These are phyloP conservation scores for Diplogelasinospora grovesii DNA, from an alignment of 495 filamentous ascomycete genomes.

Conservation along the genomic window DNA sequence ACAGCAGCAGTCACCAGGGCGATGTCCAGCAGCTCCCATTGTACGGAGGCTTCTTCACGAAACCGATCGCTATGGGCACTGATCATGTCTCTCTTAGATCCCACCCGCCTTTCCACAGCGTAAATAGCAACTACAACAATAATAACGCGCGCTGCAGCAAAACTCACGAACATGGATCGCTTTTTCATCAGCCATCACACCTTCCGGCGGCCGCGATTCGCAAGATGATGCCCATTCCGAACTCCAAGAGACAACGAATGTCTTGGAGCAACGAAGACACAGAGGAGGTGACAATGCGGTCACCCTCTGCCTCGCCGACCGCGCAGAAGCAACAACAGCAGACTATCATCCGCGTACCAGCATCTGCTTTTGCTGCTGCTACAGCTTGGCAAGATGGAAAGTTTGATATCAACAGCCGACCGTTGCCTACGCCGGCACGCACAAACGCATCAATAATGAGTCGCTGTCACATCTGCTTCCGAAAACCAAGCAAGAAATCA, in stretches of 20 bases:
- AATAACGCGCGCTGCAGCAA: slow-evolving; percentile 5
- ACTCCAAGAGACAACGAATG: slow-evolving; percentile 25
- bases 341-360: no score
- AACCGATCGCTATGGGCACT: background rate
- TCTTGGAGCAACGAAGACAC: slow-evolving; percentile 6
- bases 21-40: slow-evolving; percentile 19
- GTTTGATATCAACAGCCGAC: slow-evolving; percentile 2
- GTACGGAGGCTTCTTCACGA: slow-evolving; percentile 18
- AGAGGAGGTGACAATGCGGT: slow-evolving; percentile 6
- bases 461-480: slow-evolving; percentile 44
- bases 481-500: slow-evolving; percentile 40
- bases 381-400: background rate
- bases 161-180: slow-evolving; percentile 8
- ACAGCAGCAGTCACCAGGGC: slow-evolving; percentile 16
- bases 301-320: slow-evolving; percentile 7
- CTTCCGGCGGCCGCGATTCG: slow-evolving; percentile 15
- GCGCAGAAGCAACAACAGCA: slow-evolving; percentile 7
- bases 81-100: slow-evolving; percentile 10
- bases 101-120: slow-evolving; percentile 7
- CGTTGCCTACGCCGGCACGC: slow-evolving; percentile 2
- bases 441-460: slow-evolving; percentile 20
- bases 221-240: slow-evolving; percentile 28
- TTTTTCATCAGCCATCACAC: slow-evolving; percentile 10
- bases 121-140: background rate
- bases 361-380: slow-evolving; percentile 3